Conservation (phyloP, 768 basidiomycete genomes). For the Tricholoma terreum region DNA sequence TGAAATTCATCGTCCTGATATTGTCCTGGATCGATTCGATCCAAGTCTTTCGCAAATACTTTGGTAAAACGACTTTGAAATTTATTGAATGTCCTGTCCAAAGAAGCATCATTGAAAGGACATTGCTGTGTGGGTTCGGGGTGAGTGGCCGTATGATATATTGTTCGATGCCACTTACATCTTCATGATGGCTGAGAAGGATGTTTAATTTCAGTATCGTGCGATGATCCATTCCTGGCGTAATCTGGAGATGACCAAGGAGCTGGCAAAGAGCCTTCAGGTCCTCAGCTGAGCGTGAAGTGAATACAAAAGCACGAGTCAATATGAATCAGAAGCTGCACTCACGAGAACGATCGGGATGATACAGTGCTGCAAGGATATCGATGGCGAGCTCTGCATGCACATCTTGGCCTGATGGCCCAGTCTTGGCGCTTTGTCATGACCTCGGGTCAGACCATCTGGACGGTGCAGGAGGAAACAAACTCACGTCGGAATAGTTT, state of each 20-base stretch:
- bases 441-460: background rate
- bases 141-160: constrained; percentile 1
- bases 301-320: background rate
- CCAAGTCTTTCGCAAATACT: constrained; percentile 40
- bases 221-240: constrained; percentile 32
- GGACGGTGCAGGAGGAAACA: background rate
- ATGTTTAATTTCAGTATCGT: constrained; percentile 47
- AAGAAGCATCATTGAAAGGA: constrained; percentile 51
- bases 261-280: constrained; percentile 64
- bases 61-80: constrained; percentile 48
- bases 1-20: constrained; percentile 41
- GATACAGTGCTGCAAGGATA: constrained; percentile 47
- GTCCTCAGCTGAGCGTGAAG: constrained; percentile 45
- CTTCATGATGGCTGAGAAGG: constrained; percentile 47
- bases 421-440: constrained; percentile 9
- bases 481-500: constrained; percentile 48
- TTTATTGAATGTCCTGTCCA: constrained; percentile 53
- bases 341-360: constrained; percentile 44
- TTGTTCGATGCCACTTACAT: constrained; percentile 29
- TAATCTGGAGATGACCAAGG: constrained; percentile 57
- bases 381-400: constrained; percentile 62
- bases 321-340: constrained; percentile 3
- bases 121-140: constrained; percentile 41
- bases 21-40: constrained; percentile 32
- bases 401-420: constrained; percentile 23